Base-by-base conservation (phyloP, 2,329 filamentous ascomycete species). In the Aspergillus hortae region DNA sequence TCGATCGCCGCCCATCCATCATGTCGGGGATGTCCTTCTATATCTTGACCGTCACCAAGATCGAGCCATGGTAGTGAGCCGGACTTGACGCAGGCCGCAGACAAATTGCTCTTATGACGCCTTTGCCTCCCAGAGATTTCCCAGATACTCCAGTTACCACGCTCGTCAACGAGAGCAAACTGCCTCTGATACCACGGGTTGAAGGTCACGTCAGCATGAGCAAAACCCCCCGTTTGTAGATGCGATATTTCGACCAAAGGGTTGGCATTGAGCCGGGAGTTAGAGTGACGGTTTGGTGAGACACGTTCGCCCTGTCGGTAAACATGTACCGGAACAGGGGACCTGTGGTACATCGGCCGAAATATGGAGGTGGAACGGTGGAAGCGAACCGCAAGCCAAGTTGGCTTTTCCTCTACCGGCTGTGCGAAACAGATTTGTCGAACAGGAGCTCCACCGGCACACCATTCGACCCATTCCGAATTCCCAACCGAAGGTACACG, bases 121-220 rank as follows among this genome's bases (percentile, higher is more conserved):
- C 63, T 63, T 42, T 61, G 54, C 30, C 67, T 63, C 41, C 70
- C 67, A 25, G 67, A 64, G 19, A 78, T 58, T 53, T 72, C 71
- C 77, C 69, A 75, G 36, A 85, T 63, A 48, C 70, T 77, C 83
- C 83, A 86, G 36, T 68, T 69, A 1, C 80, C 81, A 27, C 65
- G 58, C 42, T 74, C 72, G 61, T 85, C 81, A 17, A 85, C 65
- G 12, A 85, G 69, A 2, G 74, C 82, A 52, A 85, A 64, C 59
- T 83, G 79, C n/a, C 74, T 73, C 51, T 78, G 74, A 61, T 81
- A 80, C 71, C 78, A 81, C 4, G 82, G 82, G 59, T 85, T 84
- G 65, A 86, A 85, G 6, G 75, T 64, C 10, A 85, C 72, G 65
- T 84, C 76, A 1, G 76, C 76, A 63, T 83, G 80, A 3, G 75